Evolutionary conservation across 176 grass and related monocot genomes (phyloP).

Genomic region (Saccharum officinarum): DNA sequence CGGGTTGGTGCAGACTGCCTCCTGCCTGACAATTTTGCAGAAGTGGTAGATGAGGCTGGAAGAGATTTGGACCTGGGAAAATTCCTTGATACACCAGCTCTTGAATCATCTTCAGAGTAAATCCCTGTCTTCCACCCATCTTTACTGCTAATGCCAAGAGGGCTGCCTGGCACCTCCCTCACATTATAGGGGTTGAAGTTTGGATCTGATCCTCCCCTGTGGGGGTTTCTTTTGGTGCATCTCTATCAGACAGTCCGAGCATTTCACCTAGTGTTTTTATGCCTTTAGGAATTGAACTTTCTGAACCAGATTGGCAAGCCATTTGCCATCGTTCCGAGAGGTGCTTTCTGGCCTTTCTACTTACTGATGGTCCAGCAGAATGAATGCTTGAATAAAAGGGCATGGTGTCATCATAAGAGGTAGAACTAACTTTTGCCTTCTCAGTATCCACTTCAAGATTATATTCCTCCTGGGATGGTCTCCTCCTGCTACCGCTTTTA

Average conservation of each 20-base stretch:
- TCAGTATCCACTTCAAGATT: conserved; percentile 23
- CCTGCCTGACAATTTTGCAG: conserved; percentile 19
- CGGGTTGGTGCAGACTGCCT: conserved; percentile 26
- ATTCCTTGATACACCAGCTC: conserved; percentile 29
- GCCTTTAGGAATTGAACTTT: conserved; percentile 31
- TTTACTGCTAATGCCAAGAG: conserved; percentile 62
- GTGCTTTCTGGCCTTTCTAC: conserved; percentile 55
- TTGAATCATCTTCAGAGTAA: conserved; percentile 31
- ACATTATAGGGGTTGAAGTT: conserved; percentile 5
- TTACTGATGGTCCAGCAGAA: conserved; percentile 51
- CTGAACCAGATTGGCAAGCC: conserved; percentile 16
- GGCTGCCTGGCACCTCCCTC: background rate
- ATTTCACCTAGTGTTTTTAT: conserved; percentile 66
- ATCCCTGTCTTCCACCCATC: conserved; percentile 58
- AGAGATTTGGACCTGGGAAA: conserved; percentile 63
- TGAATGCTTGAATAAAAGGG: conserved; percentile 25
- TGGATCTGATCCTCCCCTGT: conserved; percentile 14
- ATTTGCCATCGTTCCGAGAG: conserved; percentile 56
- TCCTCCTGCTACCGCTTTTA: conserved; percentile 34
- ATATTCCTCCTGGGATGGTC: conserved; percentile 1
- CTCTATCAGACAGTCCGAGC: conserved; percentile 52
- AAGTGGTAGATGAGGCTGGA: conserved; percentile 33
- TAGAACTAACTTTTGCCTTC: conserved; percentile 20
- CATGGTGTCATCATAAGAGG: conserved; percentile 21
- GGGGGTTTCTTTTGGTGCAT: conserved; percentile 16